Conservation (phyloP, 345 rosid genomes). For the Citrus sp. region DNA sequence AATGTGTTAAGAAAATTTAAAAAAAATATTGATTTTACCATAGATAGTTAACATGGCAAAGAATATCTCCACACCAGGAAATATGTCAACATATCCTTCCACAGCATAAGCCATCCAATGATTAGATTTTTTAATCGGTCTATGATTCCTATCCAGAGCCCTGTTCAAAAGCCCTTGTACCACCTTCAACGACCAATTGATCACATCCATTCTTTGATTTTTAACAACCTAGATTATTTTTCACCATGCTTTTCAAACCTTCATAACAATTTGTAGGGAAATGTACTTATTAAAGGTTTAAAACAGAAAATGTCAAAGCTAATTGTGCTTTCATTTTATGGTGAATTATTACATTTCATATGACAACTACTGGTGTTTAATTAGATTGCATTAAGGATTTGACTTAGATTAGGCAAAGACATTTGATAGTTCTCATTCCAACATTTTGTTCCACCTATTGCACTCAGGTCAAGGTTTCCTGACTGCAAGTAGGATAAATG, state of each 20-base stretch:
- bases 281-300: not conserved
- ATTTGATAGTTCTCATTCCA: not conserved
- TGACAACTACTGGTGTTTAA: not conserved
- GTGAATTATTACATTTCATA: not conserved
- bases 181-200: not conserved
- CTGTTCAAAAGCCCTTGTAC: not conserved
- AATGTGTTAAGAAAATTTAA: not conserved
- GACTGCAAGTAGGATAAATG: not conserved
- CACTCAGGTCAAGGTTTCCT: not conserved
- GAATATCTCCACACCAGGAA: not conserved
- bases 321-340: not conserved
- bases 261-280: not conserved
- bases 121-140: not conserved
- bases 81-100: not conserved
- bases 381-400: not conserved
- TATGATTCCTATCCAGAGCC: not conserved
- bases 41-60: not conserved
- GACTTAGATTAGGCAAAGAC: slow-evolving; percentile 1
- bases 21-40: not conserved
- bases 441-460: not conserved
- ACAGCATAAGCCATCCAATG: not conserved
- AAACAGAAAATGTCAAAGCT: not conserved
- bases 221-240: not conserved
- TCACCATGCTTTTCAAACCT: not conserved
- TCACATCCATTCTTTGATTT: not conserved